Evolutionary conservation across 2,329 filamentous ascomycete genomes (phyloP).

Genomic region (Knoxdaviesia capensis): DNA sequence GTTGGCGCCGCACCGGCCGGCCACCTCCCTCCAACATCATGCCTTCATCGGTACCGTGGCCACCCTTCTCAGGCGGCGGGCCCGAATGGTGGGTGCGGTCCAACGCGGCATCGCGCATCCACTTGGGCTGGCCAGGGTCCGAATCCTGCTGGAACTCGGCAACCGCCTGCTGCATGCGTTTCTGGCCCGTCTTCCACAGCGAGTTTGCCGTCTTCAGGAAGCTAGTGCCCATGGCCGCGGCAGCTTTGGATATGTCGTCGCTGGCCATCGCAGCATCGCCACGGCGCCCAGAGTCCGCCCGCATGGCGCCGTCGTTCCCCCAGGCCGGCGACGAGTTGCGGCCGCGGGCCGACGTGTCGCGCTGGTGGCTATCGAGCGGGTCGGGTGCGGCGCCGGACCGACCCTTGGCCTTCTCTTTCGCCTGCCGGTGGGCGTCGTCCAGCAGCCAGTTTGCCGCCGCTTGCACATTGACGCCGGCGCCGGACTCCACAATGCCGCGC

Average conservation of each 20-base stretch:
- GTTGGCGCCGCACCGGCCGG: conserved; percentile 20
- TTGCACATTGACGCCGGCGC: conserved; percentile 62
- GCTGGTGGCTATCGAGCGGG: conserved; percentile 7
- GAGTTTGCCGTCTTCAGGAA: conserved; percentile 89
- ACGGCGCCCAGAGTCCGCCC: conserved; percentile 24
- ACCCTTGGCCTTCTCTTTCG: conserved; percentile 49
- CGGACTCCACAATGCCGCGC: conserved; percentile 60
- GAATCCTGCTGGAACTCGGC: conserved; percentile 62
- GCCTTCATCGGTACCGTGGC: conserved; percentile 47
- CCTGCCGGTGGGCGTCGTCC: conserved; percentile 74
- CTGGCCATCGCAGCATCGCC: conserved; percentile 39
- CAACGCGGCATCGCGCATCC: conserved; percentile 65
- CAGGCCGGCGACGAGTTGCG: neutral
- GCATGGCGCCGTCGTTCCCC: conserved; percentile 2
- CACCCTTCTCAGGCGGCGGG: conserved; percentile 12
- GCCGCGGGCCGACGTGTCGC: conserved; percentile 2
- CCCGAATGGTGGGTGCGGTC: conserved; percentile 16
- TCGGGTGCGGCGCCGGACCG: conserved; percentile 10
- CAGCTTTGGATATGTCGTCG: conserved; percentile 59
- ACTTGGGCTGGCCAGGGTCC: conserved; percentile 71
- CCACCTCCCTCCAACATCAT: conserved; percentile 55
- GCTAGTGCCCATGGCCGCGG: conserved; percentile 62
- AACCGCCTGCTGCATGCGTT: conserved; percentile 80
- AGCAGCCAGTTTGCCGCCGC: conserved; percentile 76
- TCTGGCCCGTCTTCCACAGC: conserved; percentile 85